These are phyloP conservation scores for Starmerella vaccinii DNA, from an alignment of 805 yeast species.

Conservation along the genomic window DNA sequence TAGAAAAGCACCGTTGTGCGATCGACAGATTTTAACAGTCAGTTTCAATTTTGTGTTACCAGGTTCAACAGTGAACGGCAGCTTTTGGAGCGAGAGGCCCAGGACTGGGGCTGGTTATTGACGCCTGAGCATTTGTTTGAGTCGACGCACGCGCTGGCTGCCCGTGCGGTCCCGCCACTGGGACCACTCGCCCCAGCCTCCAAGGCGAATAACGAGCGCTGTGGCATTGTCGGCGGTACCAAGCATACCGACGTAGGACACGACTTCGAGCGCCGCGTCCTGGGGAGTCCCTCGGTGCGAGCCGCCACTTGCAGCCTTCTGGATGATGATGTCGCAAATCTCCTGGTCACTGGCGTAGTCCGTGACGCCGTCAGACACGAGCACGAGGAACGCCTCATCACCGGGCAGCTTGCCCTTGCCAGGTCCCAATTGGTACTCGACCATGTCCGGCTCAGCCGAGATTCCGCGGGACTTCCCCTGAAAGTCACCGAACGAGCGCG, in stretches of 20 bases:
- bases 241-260: slow-evolving; percentile 69
- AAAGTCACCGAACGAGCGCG: slow-evolving; percentile 87
- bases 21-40: too few species aligned
- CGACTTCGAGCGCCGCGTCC: slow-evolving; percentile 72
- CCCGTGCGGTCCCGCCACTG: slow-evolving; percentile 67
- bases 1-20: too few species aligned
- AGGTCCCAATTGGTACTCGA: slow-evolving; percentile 18
- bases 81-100: too few species aligned
- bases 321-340: slow-evolving; percentile 70
- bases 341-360: slow-evolving; percentile 80
- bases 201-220: slow-evolving; percentile 64
- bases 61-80: too few species aligned
- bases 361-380: slow-evolving; percentile 82
- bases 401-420: slow-evolving; percentile 46
- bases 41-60: too few species aligned
- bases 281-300: slow-evolving; percentile 69
- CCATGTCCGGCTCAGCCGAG: slow-evolving; percentile 83
- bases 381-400: slow-evolving; percentile 72
- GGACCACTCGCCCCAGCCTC: slow-evolving; percentile 96
- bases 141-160: slow-evolving; percentile 45
- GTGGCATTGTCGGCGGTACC: slow-evolving; percentile 97
- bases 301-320: slow-evolving; percentile 48
- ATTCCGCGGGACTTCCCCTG: slow-evolving; percentile 74
- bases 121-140: slow-evolving; percentile 11
- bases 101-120: slow-evolving; percentile 3